Base-by-base conservation (phyloP, 2,329 filamentous ascomycete species). In the Exophiala aquamarina region DNA sequence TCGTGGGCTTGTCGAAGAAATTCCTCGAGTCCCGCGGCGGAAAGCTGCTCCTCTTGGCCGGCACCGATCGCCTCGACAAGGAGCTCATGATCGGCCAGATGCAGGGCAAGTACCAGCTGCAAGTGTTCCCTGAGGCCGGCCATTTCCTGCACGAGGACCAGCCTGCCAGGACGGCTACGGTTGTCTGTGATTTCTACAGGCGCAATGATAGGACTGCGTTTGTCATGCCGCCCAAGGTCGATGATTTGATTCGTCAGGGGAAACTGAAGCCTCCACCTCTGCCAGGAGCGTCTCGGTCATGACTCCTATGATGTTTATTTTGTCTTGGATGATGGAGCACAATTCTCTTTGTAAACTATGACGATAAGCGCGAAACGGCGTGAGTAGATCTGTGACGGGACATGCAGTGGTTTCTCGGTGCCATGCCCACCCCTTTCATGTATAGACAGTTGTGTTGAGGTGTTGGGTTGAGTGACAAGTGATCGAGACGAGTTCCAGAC, bases 61-160 rank as follows among this genome's bases (percentile, higher is more conserved):
- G 91, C 14, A 95, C 91, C 9, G 92, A 96, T 70, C 77, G 91
- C 39, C 67, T 96, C 47, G 91, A 96, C 65, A 95, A 88, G 56
- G 91, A 95, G 63, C 70, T 96, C 61, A 95, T 89, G 67, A 95
- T 96, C 66, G 91, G 91, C 13, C 91, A 96, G 70, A 96, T 96
- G 91, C 91, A 96, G 74, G 91, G 91, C 4, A 97, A 97, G 76
- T 98, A 97, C 64, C 90, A 95, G 47, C 74, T 98, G 36, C 88
- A 95, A 59, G 91, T 98, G 5, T 87, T 97, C 60, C 91, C 93
- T 1, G 89, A 95, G 64, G 90, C 93, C 1, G 93, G 93, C 0
- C 93, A 98, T 66, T 98, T 98, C 62, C 83, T 98, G 46, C 93
- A 98, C 57, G 93, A 98, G 67, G 93, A 98, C 66, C 79, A 92